These are phyloP conservation scores for Halenospora varia DNA, from an alignment of 495 filamentous ascomycete genomes.

Conservation along the genomic window DNA sequence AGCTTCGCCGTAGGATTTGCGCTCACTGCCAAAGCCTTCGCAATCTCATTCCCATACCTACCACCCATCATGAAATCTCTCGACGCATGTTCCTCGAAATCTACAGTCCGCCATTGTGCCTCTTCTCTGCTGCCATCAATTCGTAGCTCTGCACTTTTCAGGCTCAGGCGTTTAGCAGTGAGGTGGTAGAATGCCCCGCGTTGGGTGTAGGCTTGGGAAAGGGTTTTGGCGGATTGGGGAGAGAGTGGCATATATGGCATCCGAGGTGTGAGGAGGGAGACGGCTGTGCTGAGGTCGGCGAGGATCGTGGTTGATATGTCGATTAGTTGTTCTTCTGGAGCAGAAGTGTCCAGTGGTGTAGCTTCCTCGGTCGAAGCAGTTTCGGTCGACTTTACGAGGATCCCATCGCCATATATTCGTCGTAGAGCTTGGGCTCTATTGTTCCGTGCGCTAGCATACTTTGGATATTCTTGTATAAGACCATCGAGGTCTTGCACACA, in stretches of 20 bases:
- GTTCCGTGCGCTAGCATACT: constrained; percentile 69
- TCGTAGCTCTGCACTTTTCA: constrained; percentile 12
- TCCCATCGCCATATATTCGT: constrained; percentile 49
- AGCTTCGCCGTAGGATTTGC: constrained; percentile 87
- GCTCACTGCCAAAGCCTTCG: constrained; percentile 68
- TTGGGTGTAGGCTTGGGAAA: constrained; percentile 73
- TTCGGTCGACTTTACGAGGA: constrained; percentile 26
- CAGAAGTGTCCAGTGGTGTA: background rate
- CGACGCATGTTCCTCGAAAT: constrained; percentile 70
- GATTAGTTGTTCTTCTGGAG: constrained; percentile 9
- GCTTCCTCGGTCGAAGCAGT: background rate
- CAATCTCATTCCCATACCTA: constrained; percentile 73
- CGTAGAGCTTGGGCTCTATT: constrained; percentile 74
- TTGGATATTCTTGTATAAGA: constrained; percentile 54
- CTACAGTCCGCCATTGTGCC: constrained; percentile 39
- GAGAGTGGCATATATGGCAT: constrained; percentile 44
- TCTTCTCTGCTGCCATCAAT: constrained; percentile 32
- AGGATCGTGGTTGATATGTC: constrained; percentile 41
- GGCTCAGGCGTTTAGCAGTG: constrained; percentile 43
- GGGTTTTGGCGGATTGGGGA: constrained; percentile 51
- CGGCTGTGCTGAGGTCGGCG: constrained; percentile 61
- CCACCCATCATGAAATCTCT: constrained; percentile 72
- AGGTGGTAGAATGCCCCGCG: constrained; percentile 66
- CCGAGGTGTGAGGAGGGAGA: constrained; percentile 53
- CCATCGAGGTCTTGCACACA: constrained; percentile 41